A percentile compares a stretch with the other conserved stretches of the same genome.
phyloP scores from a whole-genome alignment of 2,329 filamentous ascomycete genomes.

The Spiromastix sp. region DNA sequence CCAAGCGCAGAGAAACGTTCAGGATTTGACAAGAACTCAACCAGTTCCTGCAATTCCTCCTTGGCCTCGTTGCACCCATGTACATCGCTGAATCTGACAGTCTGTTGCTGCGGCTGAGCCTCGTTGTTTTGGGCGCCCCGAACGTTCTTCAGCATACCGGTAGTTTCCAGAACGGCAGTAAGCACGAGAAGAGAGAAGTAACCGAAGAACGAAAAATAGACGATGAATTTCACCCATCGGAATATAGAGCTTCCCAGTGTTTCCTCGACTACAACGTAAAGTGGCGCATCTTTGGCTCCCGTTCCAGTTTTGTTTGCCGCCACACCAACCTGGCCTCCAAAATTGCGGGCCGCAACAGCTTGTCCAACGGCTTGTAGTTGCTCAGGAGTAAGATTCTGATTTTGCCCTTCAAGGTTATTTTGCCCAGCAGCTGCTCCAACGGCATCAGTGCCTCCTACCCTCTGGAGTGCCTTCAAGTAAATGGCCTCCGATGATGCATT shows the following conservation, averaged over 20 bases:
- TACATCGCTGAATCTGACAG: slow-evolving; percentile 80
- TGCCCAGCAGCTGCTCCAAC: slow-evolving; percentile 14
- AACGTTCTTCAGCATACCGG: slow-evolving; percentile 69
- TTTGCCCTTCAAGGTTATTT: slow-evolving; percentile 12
- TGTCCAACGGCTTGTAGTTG: slow-evolving; percentile 72
- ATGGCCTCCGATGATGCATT: slow-evolving; percentile 68
- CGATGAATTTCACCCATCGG: slow-evolving; percentile 81
- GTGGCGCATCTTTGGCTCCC: slow-evolving; percentile 70
- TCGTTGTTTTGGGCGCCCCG: slow-evolving; percentile 64
- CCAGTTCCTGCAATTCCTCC: slow-evolving; percentile 91
- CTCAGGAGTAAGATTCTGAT: slow-evolving; percentile 41
- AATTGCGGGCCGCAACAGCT: slow-evolving; percentile 62
- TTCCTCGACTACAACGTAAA: slow-evolving; percentile 94
- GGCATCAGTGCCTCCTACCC: slow-evolving; percentile 39
- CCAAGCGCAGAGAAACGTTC: slow-evolving; percentile 88
- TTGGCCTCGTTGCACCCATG: slow-evolving; percentile 98
- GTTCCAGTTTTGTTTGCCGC: slow-evolving; percentile 42
- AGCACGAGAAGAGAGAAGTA: slow-evolving; percentile 73
- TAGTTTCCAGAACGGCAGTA: slow-evolving; percentile 71
- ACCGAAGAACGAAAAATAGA: slow-evolving; percentile 65
- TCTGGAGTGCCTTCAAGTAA: slow-evolving; percentile 65
- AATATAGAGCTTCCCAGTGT: slow-evolving; percentile 69
- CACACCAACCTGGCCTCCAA: slow-evolving; percentile 53
- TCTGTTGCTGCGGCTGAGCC: slow-evolving; percentile 87
- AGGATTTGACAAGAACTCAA: slow-evolving; percentile 90